A percentile compares a stretch with the other conserved stretches of the same genome.
Conservation (phyloP, 371 early-diverging fungal genomes). For the Dichotomocladium elegans region DNA sequence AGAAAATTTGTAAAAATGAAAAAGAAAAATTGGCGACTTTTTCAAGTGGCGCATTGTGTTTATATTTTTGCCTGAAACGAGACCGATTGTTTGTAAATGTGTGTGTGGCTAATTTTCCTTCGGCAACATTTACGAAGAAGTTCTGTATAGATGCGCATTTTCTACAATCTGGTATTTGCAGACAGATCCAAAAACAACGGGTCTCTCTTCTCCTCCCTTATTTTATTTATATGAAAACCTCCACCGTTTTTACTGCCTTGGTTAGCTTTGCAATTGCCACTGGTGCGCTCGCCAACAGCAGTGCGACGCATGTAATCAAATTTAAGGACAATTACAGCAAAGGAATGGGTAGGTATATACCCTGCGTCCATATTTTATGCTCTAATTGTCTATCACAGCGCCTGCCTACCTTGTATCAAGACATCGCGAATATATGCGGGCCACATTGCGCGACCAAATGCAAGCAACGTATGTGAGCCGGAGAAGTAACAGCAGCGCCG, state of each 20-base stretch:
- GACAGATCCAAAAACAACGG: not conserved
- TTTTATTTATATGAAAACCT: not conserved
- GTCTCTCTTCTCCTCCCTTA: not conserved
- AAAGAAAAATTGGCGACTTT: not conserved
- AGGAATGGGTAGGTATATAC: conserved; percentile 1
- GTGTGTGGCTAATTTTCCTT: no score
- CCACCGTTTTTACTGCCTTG: not conserved
- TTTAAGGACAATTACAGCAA: conserved; percentile 5
- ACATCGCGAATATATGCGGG: conserved; percentile 3
- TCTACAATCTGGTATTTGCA: not conserved
- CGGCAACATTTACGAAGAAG: no score
- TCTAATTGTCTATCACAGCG: not conserved
- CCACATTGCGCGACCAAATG: not conserved
- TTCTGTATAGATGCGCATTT: not conserved
- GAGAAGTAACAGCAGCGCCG: not conserved
- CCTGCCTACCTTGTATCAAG: conserved; percentile 3
- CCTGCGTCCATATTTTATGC: not conserved
- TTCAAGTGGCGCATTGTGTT: not conserved
- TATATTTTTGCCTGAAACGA: not conserved
- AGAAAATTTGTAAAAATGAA: not conserved
- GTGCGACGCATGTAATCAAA: conserved; percentile 19
- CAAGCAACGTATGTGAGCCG: no score
- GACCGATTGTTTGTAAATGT: no score
- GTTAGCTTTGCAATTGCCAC: not conserved
- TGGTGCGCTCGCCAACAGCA: not conserved